These are phyloP conservation scores for Ceratobasidium sp. DNA, from an alignment of 1,284 basidiomycete genomes.

Conservation along the genomic window DNA sequence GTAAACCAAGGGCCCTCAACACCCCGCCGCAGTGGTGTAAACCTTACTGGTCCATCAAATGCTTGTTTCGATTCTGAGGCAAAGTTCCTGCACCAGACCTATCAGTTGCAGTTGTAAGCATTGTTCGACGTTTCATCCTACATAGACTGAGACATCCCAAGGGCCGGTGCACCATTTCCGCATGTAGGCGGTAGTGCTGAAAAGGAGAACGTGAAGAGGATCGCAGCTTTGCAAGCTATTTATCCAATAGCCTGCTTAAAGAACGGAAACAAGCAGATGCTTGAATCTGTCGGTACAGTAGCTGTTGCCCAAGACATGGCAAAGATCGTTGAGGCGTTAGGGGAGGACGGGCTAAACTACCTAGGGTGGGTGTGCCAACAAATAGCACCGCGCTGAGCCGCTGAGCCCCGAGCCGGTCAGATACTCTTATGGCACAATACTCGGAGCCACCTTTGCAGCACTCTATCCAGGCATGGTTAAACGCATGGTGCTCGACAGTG, in stretches of 20 bases:
- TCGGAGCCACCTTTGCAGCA: conserved; percentile 44
- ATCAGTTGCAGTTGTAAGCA: conserved; percentile 6
- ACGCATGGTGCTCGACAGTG: conserved; percentile 45
- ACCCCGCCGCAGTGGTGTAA: conserved; percentile 1
- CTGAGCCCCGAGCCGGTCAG: neutral
- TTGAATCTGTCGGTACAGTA: conserved; percentile 42
- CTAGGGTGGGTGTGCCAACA: conserved; percentile 20
- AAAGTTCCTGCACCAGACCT: neutral
- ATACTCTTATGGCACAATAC: conserved; percentile 43
- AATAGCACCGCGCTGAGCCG: neutral
- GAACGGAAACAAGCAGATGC: conserved; percentile 40
- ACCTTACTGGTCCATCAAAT: conserved; percentile 22
- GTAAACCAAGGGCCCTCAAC: neutral
- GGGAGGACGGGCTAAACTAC: conserved; percentile 39
- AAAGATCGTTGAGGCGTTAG: conserved; percentile 42
- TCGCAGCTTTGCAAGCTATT: neutral
- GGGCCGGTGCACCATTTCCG: conserved; percentile 10
- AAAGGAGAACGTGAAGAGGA: neutral
- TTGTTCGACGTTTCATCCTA: no score
- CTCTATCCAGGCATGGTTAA: conserved; percentile 32
- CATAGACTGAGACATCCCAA: neutral
- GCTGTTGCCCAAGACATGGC: conserved; percentile 43
- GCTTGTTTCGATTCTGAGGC: conserved; percentile 24
- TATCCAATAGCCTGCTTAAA: conserved; percentile 35
- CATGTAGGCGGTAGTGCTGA: neutral